Base-by-base conservation (phyloP, 2,329 filamentous ascomycete species). In the Curvularia eragrostidis region DNA sequence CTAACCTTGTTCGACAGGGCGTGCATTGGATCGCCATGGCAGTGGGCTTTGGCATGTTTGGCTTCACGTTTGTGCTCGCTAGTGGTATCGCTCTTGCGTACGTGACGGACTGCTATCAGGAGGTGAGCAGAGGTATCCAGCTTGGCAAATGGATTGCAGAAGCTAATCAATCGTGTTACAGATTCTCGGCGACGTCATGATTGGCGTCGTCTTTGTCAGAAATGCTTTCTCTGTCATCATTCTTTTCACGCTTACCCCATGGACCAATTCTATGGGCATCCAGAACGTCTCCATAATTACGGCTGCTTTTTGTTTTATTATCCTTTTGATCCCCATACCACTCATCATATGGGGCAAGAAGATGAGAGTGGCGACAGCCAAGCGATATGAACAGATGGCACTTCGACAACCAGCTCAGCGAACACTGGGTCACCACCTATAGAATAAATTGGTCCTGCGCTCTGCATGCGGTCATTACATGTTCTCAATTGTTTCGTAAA, bases 111-210 rank as follows among this genome's bases (percentile, higher is more conserved):
- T 78, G 62, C 65, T 76, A 71, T 59, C 60, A 62, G 18, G 47
- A 54, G 41, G 61, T 61, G 12, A 58, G 60, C 49, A 38, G 24
- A 18, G 2, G 6, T 19, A 7, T 8, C 5, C 12, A 39, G 12
- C 12, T 34, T 18, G 13, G 15, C n/a, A 4, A n/a, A 21, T 26
- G 28, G 19, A 39, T 8, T 23, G 19, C 26, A 51, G n/a, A 30
- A 21, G 32, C 53, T 53, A 32, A 51, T 23, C 26, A 21, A 2
- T 23, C 7, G 7, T 19, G 42, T 32, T 38, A 8, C 24, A 63
- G 55, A 80, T 84, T 36, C 74, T 83, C 39, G 80, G 77, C 5
- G 81, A 83, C 55, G 76, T 80, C 0, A 67, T 84, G 5, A 79
- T 82, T 3, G 77, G 70, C 0, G 70, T 84, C 1, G 79, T 79